These are phyloP conservation scores for Fusarium lateritium DNA, from an alignment of 2,329 filamentous ascomycete species.

Conservation along the genomic window DNA sequence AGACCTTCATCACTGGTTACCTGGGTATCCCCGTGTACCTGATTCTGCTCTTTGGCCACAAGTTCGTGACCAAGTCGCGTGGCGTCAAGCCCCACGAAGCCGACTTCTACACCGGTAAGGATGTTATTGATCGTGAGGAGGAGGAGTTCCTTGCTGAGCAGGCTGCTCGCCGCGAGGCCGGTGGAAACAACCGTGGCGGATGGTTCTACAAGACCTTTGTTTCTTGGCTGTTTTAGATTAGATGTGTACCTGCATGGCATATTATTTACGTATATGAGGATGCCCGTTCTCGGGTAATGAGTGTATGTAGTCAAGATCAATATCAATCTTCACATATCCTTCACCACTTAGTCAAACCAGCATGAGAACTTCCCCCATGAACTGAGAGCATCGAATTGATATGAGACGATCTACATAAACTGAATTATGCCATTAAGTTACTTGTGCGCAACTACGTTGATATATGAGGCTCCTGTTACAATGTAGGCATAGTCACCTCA, in stretches of 20 bases:
- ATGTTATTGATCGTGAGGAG: constrained; percentile 80
- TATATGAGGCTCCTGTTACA: neutral
- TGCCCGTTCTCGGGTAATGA: constrained; percentile 20
- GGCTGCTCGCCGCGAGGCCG: constrained; percentile 48
- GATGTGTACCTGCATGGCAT: constrained; percentile 4
- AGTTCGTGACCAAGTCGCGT: constrained; percentile 68
- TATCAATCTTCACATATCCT: constrained; percentile 21
- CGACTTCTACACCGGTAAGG: constrained; percentile 82
- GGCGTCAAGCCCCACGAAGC: constrained; percentile 70
- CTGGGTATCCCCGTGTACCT: constrained; percentile 83
- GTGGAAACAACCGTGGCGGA: constrained; percentile 44
- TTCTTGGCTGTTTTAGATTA: constrained; percentile 58
- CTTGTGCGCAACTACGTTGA: neutral
- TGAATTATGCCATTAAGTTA: neutral
- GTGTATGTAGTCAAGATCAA: constrained; percentile 31
- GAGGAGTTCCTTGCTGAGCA: constrained; percentile 72
- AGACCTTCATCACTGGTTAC: constrained; percentile 84
- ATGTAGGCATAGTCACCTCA: too few species aligned
- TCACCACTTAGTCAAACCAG: neutral
- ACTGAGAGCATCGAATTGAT: neutral
- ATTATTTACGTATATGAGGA: constrained; percentile 15
- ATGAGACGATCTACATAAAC: neutral
- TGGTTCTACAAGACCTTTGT: constrained; percentile 58
- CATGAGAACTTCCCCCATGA: too few species aligned
- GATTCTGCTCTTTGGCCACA: constrained; percentile 77